Evolutionary conservation across 345 rosid genomes (phyloP).

Genomic region (Murraya paniculata): DNA sequence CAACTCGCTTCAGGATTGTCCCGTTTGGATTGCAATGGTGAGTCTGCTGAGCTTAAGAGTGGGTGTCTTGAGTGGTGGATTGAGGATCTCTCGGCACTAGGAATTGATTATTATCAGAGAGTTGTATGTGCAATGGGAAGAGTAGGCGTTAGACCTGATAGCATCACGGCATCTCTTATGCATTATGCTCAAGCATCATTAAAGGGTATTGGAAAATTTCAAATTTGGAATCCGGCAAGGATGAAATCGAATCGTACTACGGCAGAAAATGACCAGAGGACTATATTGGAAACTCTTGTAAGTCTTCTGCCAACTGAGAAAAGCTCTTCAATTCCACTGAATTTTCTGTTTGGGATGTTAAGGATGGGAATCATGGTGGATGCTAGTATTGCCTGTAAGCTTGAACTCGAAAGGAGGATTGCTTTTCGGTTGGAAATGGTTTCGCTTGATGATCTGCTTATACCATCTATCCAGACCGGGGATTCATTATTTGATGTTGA

Average conservation of each 20-base stretch:
- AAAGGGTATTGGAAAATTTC: constrained; percentile 53
- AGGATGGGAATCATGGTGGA: constrained; percentile 58
- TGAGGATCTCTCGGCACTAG: constrained; percentile 63
- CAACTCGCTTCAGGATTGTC: constrained; percentile 67
- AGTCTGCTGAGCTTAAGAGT: constrained; percentile 58
- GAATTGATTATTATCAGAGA: constrained; percentile 54
- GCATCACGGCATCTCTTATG: constrained; percentile 60
- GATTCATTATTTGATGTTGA: constrained; percentile 77
- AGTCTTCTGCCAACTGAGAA: constrained; percentile 57
- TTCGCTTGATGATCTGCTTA: constrained; percentile 73
- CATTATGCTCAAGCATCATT: constrained; percentile 72
- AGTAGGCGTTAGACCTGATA: constrained; percentile 53
- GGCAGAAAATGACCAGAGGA: constrained; percentile 48
- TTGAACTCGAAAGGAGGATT: constrained; percentile 68
- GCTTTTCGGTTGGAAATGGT: constrained; percentile 61
- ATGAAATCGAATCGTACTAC: constrained; percentile 29
- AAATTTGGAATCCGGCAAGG: constrained; percentile 48
- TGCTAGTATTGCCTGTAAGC: constrained; percentile 45
- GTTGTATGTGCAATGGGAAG: constrained; percentile 60
- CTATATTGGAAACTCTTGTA: constrained; percentile 61
- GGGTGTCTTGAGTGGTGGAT: constrained; percentile 72
- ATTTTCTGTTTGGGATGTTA: constrained; percentile 79
- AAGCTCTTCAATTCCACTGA: constrained; percentile 44
- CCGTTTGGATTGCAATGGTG: constrained; percentile 36
- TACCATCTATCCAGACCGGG: constrained; percentile 60